phyloP scores from a whole-genome alignment of 805 yeast genomes.

The Pichia gijzeniarum region DNA sequence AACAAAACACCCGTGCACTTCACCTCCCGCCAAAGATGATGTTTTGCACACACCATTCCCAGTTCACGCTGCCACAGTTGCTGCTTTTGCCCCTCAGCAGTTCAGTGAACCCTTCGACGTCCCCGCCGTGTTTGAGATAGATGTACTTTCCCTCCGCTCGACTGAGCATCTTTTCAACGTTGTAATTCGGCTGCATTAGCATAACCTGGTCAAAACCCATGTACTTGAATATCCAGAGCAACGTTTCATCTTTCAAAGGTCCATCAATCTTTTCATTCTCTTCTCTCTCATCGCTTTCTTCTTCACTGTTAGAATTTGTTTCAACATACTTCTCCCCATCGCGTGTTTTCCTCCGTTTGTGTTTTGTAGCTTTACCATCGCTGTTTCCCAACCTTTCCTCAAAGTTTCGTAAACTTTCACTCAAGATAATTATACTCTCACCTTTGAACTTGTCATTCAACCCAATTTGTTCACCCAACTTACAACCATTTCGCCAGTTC shows the following conservation, averaged over 20 bases:
- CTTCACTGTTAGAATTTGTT: neutral
- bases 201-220: constrained; percentile 3
- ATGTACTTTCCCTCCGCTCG: neutral
- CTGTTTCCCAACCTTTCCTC: neutral
- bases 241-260: neutral
- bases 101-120: neutral
- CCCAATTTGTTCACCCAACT: constrained; percentile 36
- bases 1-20: no score
- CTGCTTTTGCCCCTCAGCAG: neutral
- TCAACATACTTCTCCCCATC: neutral
- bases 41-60: constrained; percentile 69
- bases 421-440: constrained; percentile 32
- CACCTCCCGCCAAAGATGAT: constrained; percentile 29
- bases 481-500: constrained; percentile 29
- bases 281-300: neutral
- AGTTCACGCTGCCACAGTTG: constrained; percentile 32
- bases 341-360: neutral
- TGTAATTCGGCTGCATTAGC: neutral
- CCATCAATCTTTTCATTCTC: constrained; percentile 7
- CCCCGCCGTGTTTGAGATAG: constrained; percentile 3
- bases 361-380: neutral
- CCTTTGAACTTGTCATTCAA: constrained; percentile 35
- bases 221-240: constrained; percentile 9
- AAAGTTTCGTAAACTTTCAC: constrained; percentile 18
- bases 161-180: neutral